Percentiles rank a stretch among this genome's conserved stretches.
Evolutionary conservation across 169 alveolate genomes (phyloP).

Genomic region (Amoebophrya sp.): DNA sequence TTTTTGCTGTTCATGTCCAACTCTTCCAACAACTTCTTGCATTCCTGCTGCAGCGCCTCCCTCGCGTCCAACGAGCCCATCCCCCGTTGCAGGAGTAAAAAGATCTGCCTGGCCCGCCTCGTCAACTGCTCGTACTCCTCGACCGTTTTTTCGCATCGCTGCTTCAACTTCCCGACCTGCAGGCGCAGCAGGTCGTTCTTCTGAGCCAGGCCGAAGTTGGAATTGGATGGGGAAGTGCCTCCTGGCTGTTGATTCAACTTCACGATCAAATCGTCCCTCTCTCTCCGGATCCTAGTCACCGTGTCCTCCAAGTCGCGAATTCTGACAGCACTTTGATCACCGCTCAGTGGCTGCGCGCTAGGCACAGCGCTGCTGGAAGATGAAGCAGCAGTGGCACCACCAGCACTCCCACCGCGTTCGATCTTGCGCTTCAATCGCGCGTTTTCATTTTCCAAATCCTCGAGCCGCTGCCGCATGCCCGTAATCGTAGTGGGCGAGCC

Average conservation of each 20-base stretch:
- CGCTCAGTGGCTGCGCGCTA: no score
- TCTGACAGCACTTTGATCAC: no score
- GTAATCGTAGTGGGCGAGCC: not conserved
- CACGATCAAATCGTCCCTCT: not conserved
- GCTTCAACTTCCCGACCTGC: not conserved
- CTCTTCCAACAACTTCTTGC: not conserved
- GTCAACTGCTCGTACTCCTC: not conserved
- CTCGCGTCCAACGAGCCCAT: not conserved
- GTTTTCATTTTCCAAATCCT: constrained; percentile 5
- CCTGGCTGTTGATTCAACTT: not conserved
- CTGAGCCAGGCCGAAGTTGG: not conserved
- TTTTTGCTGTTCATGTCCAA: not conserved
- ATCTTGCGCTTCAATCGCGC: not conserved
- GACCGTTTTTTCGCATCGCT: not conserved
- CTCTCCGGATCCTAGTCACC: not conserved
- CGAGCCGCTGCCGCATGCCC: not conserved
- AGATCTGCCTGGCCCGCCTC: not conserved
- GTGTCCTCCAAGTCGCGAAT: not conserved
- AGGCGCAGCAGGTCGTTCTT: constrained; percentile 11
- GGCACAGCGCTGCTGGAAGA: not conserved
- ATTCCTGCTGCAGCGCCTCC: not conserved
- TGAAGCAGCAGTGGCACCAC: not conserved
- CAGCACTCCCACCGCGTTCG: not conserved
- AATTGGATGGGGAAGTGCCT: not conserved
- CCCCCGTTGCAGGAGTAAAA: not conserved